These are phyloP conservation scores for Leptoxyphium fumago DNA, from an alignment of 2,329 filamentous ascomycete genomes.

Conservation along the genomic window DNA sequence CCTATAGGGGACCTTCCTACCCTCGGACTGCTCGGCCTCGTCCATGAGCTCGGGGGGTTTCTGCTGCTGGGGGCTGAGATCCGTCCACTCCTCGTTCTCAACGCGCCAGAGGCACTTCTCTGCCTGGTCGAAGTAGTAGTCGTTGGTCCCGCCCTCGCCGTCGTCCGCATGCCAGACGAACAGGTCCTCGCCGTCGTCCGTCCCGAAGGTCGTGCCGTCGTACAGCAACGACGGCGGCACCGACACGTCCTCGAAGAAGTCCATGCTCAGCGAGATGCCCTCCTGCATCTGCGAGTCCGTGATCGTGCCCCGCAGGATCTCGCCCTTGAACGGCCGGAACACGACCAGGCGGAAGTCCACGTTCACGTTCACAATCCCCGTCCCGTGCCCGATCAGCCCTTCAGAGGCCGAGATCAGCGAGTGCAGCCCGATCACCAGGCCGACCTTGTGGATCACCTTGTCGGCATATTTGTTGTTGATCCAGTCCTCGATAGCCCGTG, in stretches of 20 bases:
- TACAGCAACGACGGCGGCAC: constrained; percentile 60
- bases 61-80: constrained; percentile 66
- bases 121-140: constrained; percentile 77
- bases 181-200: constrained; percentile 34
- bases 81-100: constrained; percentile 78
- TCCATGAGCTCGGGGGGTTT: constrained; percentile 25
- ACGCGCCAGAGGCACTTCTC: constrained; percentile 80
- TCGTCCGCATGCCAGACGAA: constrained; percentile 66
- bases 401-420: constrained; percentile 82
- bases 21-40: constrained; percentile 43
- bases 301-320: constrained; percentile 78
- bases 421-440: constrained; percentile 85
- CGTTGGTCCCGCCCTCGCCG: constrained; percentile 32
- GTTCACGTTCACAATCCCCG: constrained; percentile 86
- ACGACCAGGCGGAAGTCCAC: constrained; percentile 89
- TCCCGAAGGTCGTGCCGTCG: constrained; percentile 50
- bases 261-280: constrained; percentile 46
- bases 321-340: constrained; percentile 89
- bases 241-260: constrained; percentile 90
- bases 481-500: constrained; percentile 81
- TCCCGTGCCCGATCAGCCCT: constrained; percentile 84
- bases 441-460: constrained; percentile 86
- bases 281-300: constrained; percentile 61
- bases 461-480: constrained; percentile 97
- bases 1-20: constrained; percentile 55